Percentiles rank a stretch among this genome's conserved stretches.
These are phyloP conservation scores for Syzygium malaccense DNA, from an alignment of 441 rosid species.

Conservation along the genomic window DNA sequence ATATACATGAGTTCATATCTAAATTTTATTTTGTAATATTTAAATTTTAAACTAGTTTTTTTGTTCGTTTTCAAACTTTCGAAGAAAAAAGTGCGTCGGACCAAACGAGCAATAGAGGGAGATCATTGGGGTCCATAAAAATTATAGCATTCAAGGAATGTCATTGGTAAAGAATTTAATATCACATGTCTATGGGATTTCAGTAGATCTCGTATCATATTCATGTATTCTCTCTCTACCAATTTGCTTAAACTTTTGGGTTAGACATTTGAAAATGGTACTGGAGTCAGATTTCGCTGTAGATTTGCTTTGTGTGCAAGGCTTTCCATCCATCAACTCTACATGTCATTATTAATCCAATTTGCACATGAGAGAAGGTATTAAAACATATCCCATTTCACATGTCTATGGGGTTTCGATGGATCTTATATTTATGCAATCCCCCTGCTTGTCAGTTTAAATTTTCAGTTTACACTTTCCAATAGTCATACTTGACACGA, in stretches of 20 bases:
- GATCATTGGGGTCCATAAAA: neutral
- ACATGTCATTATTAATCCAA: neutral
- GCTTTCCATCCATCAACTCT: neutral
- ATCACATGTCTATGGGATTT: neutral
- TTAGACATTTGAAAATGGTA: neutral
- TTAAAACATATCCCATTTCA: neutral
- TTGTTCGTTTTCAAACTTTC: neutral
- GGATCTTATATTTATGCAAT: neutral
- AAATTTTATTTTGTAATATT: neutral
- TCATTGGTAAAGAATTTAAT: neutral
- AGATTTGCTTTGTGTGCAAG: neutral
- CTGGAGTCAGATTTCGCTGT: rapidly evolving
- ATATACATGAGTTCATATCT: neutral
- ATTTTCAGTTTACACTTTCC: neutral
- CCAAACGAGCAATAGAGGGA: neutral
- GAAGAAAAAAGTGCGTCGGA: neutral
- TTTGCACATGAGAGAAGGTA: neutral
- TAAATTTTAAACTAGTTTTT: neutral
- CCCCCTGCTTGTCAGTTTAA: neutral
- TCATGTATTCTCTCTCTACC: neutral
- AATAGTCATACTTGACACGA: neutral
- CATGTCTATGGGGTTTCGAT: neutral
- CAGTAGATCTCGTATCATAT: neutral
- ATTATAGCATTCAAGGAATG: neutral
- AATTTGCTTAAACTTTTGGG: neutral